Percentiles rank a stretch among this genome's conserved stretches.
Evolutionary conservation across 495 filamentous ascomycete species (phyloP).

Genomic region (Penicillium bovifimosum): DNA sequence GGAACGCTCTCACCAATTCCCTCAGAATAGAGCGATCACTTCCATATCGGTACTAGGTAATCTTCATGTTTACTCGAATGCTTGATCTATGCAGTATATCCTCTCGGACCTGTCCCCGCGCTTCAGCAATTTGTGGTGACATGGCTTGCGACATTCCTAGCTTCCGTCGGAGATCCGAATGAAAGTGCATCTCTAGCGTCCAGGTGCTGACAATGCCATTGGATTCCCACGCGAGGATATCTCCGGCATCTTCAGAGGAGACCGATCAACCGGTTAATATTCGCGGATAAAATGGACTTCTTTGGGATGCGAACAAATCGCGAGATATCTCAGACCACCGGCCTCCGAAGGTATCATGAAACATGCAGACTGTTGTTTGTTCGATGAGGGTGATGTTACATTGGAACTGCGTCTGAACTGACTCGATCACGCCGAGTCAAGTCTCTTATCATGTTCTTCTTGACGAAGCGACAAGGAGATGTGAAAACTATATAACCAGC

Average conservation of each 20-base stretch:
- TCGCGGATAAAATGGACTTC: not conserved
- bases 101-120: not conserved
- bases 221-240: not conserved
- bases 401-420: not conserved
- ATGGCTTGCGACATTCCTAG: not conserved
- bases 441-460: not conserved
- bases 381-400: not conserved
- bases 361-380: not conserved
- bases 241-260: no score
- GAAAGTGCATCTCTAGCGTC: not conserved
- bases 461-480: not conserved
- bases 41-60: not conserved
- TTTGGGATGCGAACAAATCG: no score
- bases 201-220: not conserved
- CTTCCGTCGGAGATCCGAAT: not conserved
- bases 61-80: not conserved
- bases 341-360: not conserved
- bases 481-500: not conserved
- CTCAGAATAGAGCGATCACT: not conserved
- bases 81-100: not conserved
- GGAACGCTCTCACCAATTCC: not conserved
- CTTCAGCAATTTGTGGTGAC: not conserved
- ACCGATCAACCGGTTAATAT: not conserved
- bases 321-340: not conserved
- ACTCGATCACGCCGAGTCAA: not conserved